phyloP scores from a whole-genome alignment of 768 basidiomycete species.

The Lentinula edodes region DNA sequence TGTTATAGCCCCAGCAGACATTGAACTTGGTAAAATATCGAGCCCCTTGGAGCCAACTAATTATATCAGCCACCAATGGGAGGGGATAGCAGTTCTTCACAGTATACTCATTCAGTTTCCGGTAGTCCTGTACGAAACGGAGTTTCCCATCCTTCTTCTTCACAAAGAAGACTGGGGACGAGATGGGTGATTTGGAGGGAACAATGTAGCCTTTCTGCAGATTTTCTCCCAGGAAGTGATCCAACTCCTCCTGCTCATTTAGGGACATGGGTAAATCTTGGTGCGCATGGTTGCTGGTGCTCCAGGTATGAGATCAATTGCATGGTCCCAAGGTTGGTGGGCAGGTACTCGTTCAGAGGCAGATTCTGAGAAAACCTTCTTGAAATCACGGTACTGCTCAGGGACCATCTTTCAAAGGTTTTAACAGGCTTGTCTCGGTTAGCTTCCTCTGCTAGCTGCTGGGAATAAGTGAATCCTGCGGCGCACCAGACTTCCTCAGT shows the following conservation, averaged over 20 bases:
- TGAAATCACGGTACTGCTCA: slow-evolving; percentile 11
- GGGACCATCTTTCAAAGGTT: too few species aligned
- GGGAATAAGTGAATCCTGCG: too few species aligned
- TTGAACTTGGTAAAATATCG: slow-evolving; percentile 38
- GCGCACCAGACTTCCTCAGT: neutral
- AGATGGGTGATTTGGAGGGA: slow-evolving; percentile 12
- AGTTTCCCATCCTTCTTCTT: slow-evolving; percentile 19
- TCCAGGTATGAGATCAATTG: slow-evolving; percentile 23
- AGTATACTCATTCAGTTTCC: slow-evolving; percentile 25
- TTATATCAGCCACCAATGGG: slow-evolving; percentile 25
- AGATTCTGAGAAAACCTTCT: slow-evolving; percentile 18
- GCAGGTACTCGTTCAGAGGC: slow-evolving; percentile 20
- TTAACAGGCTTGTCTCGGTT: too few species aligned
- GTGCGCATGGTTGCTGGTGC: neutral
- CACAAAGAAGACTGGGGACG: slow-evolving; percentile 16
- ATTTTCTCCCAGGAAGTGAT: neutral
- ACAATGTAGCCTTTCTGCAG: slow-evolving; percentile 16
- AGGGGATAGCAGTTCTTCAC: slow-evolving; percentile 27
- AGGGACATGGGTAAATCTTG: too few species aligned
- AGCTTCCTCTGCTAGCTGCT: too few species aligned
- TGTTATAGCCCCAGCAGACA: too few species aligned
- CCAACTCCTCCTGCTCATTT: too few species aligned
- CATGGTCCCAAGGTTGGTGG: slow-evolving; percentile 20
- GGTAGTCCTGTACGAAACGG: slow-evolving; percentile 19
- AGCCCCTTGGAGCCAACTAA: too few species aligned